Evolutionary conservation across 352 stramenopile genomes (phyloP), one percentile per base, ranked within the genome.

Genomic region (Phytophthora pseudosyringae): DNA sequence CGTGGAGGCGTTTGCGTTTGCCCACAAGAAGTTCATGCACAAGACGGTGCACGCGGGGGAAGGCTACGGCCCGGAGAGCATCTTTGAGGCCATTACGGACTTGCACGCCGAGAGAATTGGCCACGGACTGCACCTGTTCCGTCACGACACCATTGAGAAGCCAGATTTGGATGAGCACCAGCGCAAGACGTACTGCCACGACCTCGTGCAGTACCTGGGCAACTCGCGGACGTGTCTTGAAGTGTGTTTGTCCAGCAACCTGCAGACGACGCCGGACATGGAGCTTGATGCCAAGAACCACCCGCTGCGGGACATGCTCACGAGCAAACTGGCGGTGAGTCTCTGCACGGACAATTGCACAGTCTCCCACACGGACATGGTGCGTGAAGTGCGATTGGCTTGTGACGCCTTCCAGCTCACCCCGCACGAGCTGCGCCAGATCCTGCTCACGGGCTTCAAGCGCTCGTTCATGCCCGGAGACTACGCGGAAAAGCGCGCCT

Each of bases 341-440:
- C 74, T 97, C 13, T 96, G 83, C 61, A 97, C 89, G 10, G 89
- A 96, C 75, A 97, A 96, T 63, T 91, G 83, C 65, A 91, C 87
- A 5, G 88, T 97, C 1, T 94, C 82, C 40, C 81, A 95, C 62
- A 96, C 89, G 32, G 76, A 91, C 69, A 93, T 96, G 73, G 72
- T 94, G 35, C 75, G 71, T 39, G 89, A 97, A 55, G 76, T 97
- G 61, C 86, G 80, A 12, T 73, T 96, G 35, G 87, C 88, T 8
- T 88, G 82, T 49, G 86, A 97, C 46, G 86, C 87, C 12, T 93
- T 97, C 56, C 50, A 83, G 39, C 71, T 96, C 16, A 84, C 79
- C 15, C 78, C 88, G 26, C 73, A 70, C 32, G 84, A 96, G 58
- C 56, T 97, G 64, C 75, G 84, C 26, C 77, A 83, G 50, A 83